Evolutionary conservation across 2,329 filamentous ascomycete genomes (phyloP), one percentile per base, ranked within the genome.

Genomic region (Claviceps capensis): DNA sequence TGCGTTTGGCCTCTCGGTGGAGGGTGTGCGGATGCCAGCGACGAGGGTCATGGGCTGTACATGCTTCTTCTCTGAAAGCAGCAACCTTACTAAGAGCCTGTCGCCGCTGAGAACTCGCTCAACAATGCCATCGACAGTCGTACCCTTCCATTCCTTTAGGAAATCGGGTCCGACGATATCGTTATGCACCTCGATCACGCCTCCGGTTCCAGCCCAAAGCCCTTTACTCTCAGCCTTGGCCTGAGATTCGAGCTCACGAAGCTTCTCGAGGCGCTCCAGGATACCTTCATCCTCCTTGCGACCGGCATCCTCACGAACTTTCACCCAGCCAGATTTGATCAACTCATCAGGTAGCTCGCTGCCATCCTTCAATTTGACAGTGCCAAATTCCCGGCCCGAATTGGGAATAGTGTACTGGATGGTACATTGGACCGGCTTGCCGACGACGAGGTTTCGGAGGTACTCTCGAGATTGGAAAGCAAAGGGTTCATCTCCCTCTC

Each of bases 381-480:
- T 78, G 58, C 91, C 93, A 64, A 96, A 98, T 65, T 98, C 91
- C 59, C 89, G 84, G 57, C 87, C 84, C 44, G 82, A 85, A 52
- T 82, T 85, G 16, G 91, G 89, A 54, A 97, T 85, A 54, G 85
- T 87, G 72, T 98, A 97, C 50, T 90, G 77, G 44, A 95, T 77
- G 54, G 82, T 81, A 74, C 91, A 95, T 60, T 90, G 83, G 56
- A 98, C 76, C 30, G 83, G 78, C 69, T 95, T 95, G 64, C 91
- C 91, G 52, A 97, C 85, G 42, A 85, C 77, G 49, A 90, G 75
- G 59, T 85, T 83, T 62, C 93, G 86, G 55, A 98, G 79, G 67
- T 86, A 93, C 70, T 98, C 93, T 64, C 93, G 88, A 54, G 93
- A 95, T 69, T 93, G 85, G 69, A 96, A 98, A 53, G 88, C 89